Base-by-base conservation (phyloP, 1,284 basidiomycete genomes). In the Neolentinus lepideus region DNA sequence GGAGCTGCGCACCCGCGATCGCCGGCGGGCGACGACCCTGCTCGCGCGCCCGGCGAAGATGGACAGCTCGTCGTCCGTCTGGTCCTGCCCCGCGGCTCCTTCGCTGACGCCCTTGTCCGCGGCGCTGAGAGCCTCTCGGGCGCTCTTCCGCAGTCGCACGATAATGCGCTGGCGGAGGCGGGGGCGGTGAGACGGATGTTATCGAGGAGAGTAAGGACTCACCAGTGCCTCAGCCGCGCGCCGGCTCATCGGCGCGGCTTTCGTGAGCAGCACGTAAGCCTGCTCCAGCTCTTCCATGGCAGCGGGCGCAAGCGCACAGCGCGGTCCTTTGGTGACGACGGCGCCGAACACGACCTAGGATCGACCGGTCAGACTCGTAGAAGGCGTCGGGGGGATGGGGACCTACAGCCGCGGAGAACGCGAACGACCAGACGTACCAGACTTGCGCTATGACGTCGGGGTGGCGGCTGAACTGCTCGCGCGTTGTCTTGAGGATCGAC, bases 141-240 rank as follows among this genome's bases (percentile, higher is more conserved):
- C 47, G 4, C 25, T 50, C 27, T 50, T 29, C 24, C 24, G 9
- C 14, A 50, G 22, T 16, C 27, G 22, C 4, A 50, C 22, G 47
- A 50, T 10, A n/a, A 50, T 50, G 47, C 9, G 47, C 47, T 50
- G 27, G 10, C n/a, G n/a, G n/a, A n/a, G n/a, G n/a, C n/a, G 12
- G 35, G 19, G 19, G 35, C 11, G 35, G 16, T 46, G 19, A 16
- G 43, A 31, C 43, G 6, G 16, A 4, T 46, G 43, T 46, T 16
- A 19, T 6, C n/a, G 24, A 46, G 43, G 4, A 16, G 24, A 46
- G 4, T 6, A 6, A 19, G 24, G 6, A 71, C 79, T 52, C 63
- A 85, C 85, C 63, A 85, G 63, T 63, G 88, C 86, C 65, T 86
- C 87, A 11, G 74, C 75, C 1, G 86, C 80, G 38, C 84, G 74